These are phyloP conservation scores for Nannizziopsis barbatae DNA, from an alignment of 2,329 filamentous ascomycete species.

Conservation along the genomic window DNA sequence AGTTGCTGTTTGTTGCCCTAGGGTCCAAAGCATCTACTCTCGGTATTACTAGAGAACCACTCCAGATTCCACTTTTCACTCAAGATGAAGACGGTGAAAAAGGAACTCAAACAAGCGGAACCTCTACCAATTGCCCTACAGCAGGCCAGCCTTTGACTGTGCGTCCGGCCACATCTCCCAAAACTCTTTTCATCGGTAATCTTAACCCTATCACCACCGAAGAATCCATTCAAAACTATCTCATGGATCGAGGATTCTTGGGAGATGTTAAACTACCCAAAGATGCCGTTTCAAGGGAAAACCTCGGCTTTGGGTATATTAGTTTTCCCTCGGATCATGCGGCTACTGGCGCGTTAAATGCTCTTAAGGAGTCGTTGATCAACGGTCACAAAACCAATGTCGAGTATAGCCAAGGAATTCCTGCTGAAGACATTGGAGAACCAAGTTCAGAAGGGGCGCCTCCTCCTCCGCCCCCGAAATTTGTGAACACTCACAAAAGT, in stretches of 20 bases:
- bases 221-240: slow-evolving; percentile 27
- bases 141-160: background rate
- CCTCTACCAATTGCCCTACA: too few species aligned
- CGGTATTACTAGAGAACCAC: background rate
- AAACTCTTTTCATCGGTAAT: slow-evolving; percentile 32
- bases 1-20: slow-evolving; percentile 30
- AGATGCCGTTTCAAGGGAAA: slow-evolving; percentile 23
- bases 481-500: background rate
- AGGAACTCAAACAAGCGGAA: too few species aligned
- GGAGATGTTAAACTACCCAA: slow-evolving; percentile 25
- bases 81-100: too few species aligned
- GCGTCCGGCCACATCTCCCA: slow-evolving; percentile 11
- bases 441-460: background rate
- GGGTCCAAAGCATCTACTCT: slow-evolving; percentile 15
- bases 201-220: slow-evolving; percentile 31
- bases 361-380: slow-evolving; percentile 20
- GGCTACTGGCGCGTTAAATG: slow-evolving; percentile 28
- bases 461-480: background rate
- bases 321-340: slow-evolving; percentile 27
- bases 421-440: background rate
- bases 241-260: slow-evolving; percentile 29
- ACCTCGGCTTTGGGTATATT: slow-evolving; percentile 34
- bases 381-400: slow-evolving; percentile 33
- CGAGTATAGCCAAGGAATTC: slow-evolving; percentile 19
- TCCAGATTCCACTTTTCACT: too few species aligned